A percentile compares a stretch with the other conserved stretches of the same genome.
Conservation (phyloP, 768 basidiomycete species). For the Russula ochroleuca region DNA sequence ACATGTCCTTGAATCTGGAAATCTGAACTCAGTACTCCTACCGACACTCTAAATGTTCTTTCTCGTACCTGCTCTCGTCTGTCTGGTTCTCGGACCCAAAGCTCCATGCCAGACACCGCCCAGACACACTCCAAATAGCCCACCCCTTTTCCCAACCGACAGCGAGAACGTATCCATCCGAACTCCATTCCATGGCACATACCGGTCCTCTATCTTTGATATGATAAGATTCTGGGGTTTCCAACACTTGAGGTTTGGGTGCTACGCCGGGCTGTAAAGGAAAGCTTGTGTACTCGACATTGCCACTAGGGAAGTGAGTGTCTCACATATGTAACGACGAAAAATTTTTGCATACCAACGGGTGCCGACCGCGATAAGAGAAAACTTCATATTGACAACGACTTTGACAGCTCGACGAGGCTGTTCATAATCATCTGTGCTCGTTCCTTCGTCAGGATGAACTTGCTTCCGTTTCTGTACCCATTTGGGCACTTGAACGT, state of each 20-base stretch:
- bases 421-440: slow-evolving; percentile 48
- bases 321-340: slow-evolving; percentile 12
- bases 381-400: slow-evolving; percentile 76
- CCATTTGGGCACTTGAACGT: slow-evolving; percentile 70
- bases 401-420: slow-evolving; percentile 61
- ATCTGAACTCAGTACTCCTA: slow-evolving; percentile 16
- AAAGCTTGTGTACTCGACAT: slow-evolving; percentile 61
- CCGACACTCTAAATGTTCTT: neutral
- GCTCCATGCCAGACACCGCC: slow-evolving; percentile 76
- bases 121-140: slow-evolving; percentile 87
- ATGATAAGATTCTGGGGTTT: slow-evolving; percentile 59
- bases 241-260: slow-evolving; percentile 57
- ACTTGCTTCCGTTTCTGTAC: slow-evolving; percentile 68
- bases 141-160: slow-evolving; percentile 89
- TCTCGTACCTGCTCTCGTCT: slow-evolving; percentile 47
- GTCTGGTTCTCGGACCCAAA: slow-evolving; percentile 63
- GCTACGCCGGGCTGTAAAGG: slow-evolving; percentile 56
- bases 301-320: slow-evolving; percentile 47
- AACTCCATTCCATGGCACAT: slow-evolving; percentile 80
- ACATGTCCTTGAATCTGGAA: slow-evolving; percentile 66
- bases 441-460: slow-evolving; percentile 41
- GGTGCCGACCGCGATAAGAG: slow-evolving; percentile 77
- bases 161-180: slow-evolving; percentile 91
- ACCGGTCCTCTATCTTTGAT: slow-evolving; percentile 55
- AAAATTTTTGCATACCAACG: slow-evolving; percentile 43